Percentiles rank a stretch among this genome's conserved stretches.
phyloP scores from a whole-genome alignment of 345 rosid genomes.

The Populus nigra region DNA sequence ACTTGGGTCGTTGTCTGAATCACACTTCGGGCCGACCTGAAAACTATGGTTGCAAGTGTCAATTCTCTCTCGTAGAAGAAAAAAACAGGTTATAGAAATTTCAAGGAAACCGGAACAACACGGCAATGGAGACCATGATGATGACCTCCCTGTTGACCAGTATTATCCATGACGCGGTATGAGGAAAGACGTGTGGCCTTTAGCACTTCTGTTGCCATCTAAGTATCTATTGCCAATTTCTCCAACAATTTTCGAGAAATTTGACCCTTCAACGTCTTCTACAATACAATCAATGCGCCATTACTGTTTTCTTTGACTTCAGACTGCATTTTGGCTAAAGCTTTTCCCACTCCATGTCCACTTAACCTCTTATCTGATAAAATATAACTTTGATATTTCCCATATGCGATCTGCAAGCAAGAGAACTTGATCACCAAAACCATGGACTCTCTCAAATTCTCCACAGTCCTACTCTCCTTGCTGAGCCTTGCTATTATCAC shows the following conservation, averaged over 20 bases:
- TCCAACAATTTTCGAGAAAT: too few relatives aligned
- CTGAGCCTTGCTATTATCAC: not conserved
- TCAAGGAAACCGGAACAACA: not conserved
- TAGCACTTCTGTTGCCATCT: too few relatives aligned
- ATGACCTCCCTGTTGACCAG: not conserved
- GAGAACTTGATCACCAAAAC: not conserved
- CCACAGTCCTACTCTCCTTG: not conserved
- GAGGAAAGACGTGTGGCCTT: too few relatives aligned
- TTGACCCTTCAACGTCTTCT: too few relatives aligned
- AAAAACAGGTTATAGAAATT: too few relatives aligned
- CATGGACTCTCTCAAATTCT: not conserved
- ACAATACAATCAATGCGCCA: not conserved
- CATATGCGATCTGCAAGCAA: not conserved
- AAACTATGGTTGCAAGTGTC: too few relatives aligned
- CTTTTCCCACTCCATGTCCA: not conserved
- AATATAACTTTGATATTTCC: not conserved
- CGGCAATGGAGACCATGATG: not conserved
- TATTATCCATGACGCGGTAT: not conserved
- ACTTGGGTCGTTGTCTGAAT: too few relatives aligned
- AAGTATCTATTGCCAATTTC: too few relatives aligned
- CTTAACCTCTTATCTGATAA: not conserved
- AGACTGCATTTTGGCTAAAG: not conserved
- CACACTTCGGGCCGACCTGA: too few relatives aligned
- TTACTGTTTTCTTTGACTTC: not conserved
- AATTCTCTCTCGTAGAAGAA: too few relatives aligned